A percentile compares a stretch with the other conserved stretches of the same genome.
Conservation (phyloP, 1,284 basidiomycete genomes). For the Termitomyces sp. region DNA sequence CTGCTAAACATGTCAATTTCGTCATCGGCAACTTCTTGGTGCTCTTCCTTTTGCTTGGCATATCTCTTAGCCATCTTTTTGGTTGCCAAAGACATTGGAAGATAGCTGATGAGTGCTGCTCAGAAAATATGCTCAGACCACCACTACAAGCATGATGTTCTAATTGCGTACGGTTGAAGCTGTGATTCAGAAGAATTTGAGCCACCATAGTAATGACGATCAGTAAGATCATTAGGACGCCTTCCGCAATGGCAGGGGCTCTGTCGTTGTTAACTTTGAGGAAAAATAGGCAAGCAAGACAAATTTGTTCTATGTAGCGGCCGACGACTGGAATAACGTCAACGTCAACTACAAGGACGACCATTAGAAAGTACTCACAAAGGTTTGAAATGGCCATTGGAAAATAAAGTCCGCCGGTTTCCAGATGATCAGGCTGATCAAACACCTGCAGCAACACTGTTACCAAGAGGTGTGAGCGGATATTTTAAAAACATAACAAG, state of each 20-base stretch:
- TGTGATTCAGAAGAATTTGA: background rate
- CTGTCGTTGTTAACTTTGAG: constrained; percentile 37
- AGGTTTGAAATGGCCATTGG: constrained; percentile 71
- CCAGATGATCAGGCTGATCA: constrained; percentile 47
- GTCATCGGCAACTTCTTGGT: constrained; percentile 9
- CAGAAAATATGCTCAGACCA: background rate
- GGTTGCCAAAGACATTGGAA: constrained; percentile 63
- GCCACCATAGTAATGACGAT: background rate
- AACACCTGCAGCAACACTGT: constrained; percentile 51
- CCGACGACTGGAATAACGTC: constrained; percentile 47
- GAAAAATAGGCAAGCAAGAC: constrained; percentile 65
- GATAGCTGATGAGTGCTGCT: constrained; percentile 42
- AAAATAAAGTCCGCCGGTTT: constrained; percentile 59
- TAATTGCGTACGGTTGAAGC: background rate
- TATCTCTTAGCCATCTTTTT: constrained; percentile 40
- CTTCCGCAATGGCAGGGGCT: constrained; percentile 2
- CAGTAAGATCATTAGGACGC: background rate
- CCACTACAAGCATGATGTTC: background rate
- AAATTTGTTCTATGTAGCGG: constrained; percentile 64
- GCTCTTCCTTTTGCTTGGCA: constrained; percentile 25
- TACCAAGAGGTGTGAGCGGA: background rate
- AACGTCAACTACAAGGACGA: background rate
- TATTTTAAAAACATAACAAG: background rate
- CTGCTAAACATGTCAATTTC: constrained; percentile 1
- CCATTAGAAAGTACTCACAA: constrained; percentile 30